Percentiles rank a stretch among this genome's conserved stretches.
Conservation (phyloP, 352 stramenopile genomes). For the Globisporangium iwayamae region DNA sequence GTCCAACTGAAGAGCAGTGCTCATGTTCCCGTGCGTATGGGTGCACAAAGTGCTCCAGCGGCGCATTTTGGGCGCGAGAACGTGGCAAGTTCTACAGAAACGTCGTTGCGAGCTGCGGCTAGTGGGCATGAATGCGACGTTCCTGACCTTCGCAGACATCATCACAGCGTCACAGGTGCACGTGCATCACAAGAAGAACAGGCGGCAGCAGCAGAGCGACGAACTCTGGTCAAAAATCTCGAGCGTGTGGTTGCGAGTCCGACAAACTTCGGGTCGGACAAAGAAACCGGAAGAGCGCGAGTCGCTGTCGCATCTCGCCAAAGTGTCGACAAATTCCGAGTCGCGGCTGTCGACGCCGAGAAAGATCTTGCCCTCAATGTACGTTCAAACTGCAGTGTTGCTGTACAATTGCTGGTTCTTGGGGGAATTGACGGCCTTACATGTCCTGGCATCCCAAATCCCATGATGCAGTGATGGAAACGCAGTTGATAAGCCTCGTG, state of each 20-base stretch:
- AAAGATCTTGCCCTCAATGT: slow-evolving; percentile 37
- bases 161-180: slow-evolving; percentile 24
- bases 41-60: slow-evolving; percentile 41
- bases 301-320: neutral
- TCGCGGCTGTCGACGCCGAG: slow-evolving; percentile 20
- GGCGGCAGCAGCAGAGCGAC: neutral
- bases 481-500: neutral
- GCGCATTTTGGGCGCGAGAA: slow-evolving; percentile 43
- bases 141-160: slow-evolving; percentile 40
- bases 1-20: slow-evolving; percentile 25
- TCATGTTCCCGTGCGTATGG: slow-evolving; percentile 67
- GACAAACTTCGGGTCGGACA: neutral
- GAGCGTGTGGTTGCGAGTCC: neutral
- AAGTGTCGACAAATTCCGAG: neutral
- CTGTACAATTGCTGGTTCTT: neutral
- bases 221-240: neutral
- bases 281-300: slow-evolving; percentile 17
- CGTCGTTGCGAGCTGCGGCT: slow-evolving; percentile 36
- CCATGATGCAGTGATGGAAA: neutral
- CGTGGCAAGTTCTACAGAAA: slow-evolving; percentile 36
- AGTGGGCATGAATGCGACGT: slow-evolving; percentile 18
- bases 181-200: slow-evolving; percentile 14
- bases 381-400: slow-evolving; percentile 6
- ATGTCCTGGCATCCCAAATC: too few species aligned
- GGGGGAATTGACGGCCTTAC: too few species aligned